Conservation (phyloP, 768 basidiomycete species). For the Serendipita indica region DNA sequence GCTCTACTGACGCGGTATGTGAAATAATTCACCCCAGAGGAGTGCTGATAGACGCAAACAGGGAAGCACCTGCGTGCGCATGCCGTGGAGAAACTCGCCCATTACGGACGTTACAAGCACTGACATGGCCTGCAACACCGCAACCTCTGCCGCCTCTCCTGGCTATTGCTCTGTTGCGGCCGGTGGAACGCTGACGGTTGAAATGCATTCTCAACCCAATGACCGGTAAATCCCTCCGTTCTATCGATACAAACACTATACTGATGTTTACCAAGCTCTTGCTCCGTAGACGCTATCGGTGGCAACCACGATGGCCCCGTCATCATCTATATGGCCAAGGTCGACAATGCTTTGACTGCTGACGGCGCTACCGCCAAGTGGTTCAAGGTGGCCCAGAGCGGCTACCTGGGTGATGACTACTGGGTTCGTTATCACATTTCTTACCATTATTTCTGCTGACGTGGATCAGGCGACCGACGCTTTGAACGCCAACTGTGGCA, state of each 20-base stretch:
- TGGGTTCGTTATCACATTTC: neutral
- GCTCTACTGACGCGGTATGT: no score
- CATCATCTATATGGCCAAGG: slow-evolving; percentile 27
- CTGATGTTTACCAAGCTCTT: no score
- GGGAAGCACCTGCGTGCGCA: slow-evolving; percentile 33
- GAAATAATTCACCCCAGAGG: no score
- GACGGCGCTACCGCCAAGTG: slow-evolving; percentile 29
- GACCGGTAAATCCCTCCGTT: no score
- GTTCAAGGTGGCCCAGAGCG: slow-evolving; percentile 29
- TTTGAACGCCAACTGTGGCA: slow-evolving; percentile 15
- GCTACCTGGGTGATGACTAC: neutral
- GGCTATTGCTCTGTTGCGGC: slow-evolving; percentile 27
- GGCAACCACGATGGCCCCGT: neutral
- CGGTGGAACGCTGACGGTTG: neutral
- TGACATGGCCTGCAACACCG: slow-evolving; percentile 36
- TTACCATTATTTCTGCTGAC: neutral
- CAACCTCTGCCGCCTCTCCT: slow-evolving; percentile 20
- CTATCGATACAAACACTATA: no score
- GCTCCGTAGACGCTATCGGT: no score
- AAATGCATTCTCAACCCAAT: slow-evolving; percentile 18
- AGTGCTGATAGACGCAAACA: no score
- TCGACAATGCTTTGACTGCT: slow-evolving; percentile 31
- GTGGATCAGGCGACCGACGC: slow-evolving; percentile 12
- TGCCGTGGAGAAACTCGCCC: slow-evolving; percentile 34
- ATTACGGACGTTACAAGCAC: slow-evolving; percentile 27